phyloP scores from a whole-genome alignment of 805 yeast genomes.

The Starmera amethionina region DNA sequence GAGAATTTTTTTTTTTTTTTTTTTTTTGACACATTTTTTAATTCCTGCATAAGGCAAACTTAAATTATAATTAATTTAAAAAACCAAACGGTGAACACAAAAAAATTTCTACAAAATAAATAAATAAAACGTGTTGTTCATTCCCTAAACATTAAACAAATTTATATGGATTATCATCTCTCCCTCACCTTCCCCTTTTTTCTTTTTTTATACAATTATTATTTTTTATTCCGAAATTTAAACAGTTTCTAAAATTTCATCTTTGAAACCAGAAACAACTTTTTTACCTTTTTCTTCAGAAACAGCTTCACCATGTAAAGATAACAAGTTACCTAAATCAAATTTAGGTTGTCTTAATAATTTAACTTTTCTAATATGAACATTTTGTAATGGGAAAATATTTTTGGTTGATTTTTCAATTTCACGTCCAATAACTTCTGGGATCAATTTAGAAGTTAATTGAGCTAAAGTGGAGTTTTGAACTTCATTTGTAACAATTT shows the following conservation, averaged over 20 bases:
- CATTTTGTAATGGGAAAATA: slow-evolving; percentile 96
- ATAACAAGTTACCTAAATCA: slow-evolving; percentile 92
- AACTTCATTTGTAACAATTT: slow-evolving; percentile 94
- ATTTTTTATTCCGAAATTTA: slow-evolving; percentile 29
- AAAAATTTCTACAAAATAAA: neutral
- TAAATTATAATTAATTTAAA: no score
- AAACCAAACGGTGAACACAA: no score
- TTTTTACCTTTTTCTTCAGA: slow-evolving; percentile 97
- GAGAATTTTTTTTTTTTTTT: no score
- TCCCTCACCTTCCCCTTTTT: neutral
- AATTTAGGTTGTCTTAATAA: slow-evolving; percentile 97
- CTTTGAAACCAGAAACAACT: slow-evolving; percentile 92
- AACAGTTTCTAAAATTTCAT: slow-evolving; percentile 95
- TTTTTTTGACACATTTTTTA: no score
- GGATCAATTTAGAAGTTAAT: slow-evolving; percentile 93
- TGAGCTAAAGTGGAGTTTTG: slow-evolving; percentile 91
- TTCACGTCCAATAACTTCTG: slow-evolving; percentile 98
- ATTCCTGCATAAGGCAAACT: no score
- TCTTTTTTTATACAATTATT: slow-evolving; percentile 1
- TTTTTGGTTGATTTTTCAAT: slow-evolving; percentile 92
- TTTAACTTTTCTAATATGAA: slow-evolving; percentile 98
- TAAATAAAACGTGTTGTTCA: neutral
- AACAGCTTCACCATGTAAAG: slow-evolving; percentile 94
- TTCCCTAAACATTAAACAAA: neutral
- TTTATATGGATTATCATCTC: neutral